Evolutionary conservation across 495 filamentous ascomycete genomes (phyloP), one percentile per base, ranked within the genome.

Genomic region (Cudoniella acicularis): DNA sequence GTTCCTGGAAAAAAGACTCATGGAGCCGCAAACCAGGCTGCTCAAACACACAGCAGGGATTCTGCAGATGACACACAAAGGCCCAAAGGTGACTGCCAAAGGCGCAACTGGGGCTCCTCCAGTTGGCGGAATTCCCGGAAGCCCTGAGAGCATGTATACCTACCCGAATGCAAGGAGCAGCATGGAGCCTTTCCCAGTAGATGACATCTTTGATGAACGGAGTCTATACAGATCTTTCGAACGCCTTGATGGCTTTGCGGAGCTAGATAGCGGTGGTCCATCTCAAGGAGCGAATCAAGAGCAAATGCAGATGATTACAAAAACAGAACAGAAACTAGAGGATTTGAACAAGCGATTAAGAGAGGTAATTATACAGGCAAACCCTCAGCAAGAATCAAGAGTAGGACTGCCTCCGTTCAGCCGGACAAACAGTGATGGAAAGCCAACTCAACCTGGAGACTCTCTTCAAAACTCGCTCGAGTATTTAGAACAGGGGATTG

Each of bases 1-100:
- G 80, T 75, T 77, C 42, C 71, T 95, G 54, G 89, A 96, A 68
- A 85, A 86, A 59, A 77, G 88, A 51, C 72, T 82, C 27, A 83
- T 90, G 65, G 83, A 86, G 45, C 81, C 90, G 16, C 86, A 93
- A 52, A 82, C 75, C 58, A 78, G 83, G 45, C 71, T 97, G 55
- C 70, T 97, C n/a, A 83, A 92, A 67, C 94, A 98, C 70, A 96
- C 91, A 0, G 91, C 94, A 25, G 94, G 88, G 36, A 88, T 98
- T 25, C 72, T 97, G 62, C 90, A 96, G 66, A 80, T 94, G 77
- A 91, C 90, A 16, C 91, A 97, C 67, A 85, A 86, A 61, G 81
- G 82, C 9, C 72, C 77, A 16, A 79, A 73, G 54, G 60, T 45
- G 27, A 53, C 25, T 18, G 23, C 54, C 9, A 74, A 73, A n/a